A percentile compares a stretch with the other conserved stretches of the same genome.
These are phyloP conservation scores for Purpureocillium lavendulum DNA, from an alignment of 2,329 filamentous ascomycete species.

Conservation along the genomic window DNA sequence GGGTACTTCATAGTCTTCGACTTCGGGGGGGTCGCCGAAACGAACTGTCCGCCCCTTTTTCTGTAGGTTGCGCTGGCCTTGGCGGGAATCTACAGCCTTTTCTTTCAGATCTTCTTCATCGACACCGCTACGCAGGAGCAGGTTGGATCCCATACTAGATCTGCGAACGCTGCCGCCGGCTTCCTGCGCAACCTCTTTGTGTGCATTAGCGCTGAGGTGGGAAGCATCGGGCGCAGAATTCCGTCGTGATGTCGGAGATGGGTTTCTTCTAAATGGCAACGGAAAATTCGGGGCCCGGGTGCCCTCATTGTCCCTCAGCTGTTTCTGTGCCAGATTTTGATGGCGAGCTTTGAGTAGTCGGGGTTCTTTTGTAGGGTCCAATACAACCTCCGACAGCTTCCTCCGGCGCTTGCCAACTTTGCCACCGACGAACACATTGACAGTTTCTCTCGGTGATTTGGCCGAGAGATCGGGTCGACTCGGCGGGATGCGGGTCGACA, in stretches of 20 bases:
- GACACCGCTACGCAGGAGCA: too few species aligned
- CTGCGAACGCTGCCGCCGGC: too few species aligned
- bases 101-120: too few species aligned
- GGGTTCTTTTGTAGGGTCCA: conserved; percentile 30
- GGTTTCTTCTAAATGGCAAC: conserved; percentile 1
- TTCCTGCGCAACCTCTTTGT: too few species aligned
- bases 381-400: conserved; percentile 28
- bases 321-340: conserved; percentile 31
- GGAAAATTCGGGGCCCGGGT: conserved; percentile 24
- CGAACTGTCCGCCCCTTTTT: conserved; percentile 2
- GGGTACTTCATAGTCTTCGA: neutral
- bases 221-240: neutral
- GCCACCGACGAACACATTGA: conserved; percentile 39
- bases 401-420: conserved; percentile 26
- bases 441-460: conserved; percentile 5
- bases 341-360: conserved; percentile 29
- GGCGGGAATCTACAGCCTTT: neutral
- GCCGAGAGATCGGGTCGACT: neutral
- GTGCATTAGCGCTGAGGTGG: too few species aligned
- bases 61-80: neutral
- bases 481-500: neutral
- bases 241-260: neutral
- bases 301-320: conserved; percentile 35
- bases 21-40: neutral
- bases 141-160: too few species aligned